Percentiles rank a stretch among this genome's conserved stretches.
These are phyloP conservation scores for Vigna reflexopilosa DNA, from an alignment of 306 rosid genomes.

Conservation along the genomic window DNA sequence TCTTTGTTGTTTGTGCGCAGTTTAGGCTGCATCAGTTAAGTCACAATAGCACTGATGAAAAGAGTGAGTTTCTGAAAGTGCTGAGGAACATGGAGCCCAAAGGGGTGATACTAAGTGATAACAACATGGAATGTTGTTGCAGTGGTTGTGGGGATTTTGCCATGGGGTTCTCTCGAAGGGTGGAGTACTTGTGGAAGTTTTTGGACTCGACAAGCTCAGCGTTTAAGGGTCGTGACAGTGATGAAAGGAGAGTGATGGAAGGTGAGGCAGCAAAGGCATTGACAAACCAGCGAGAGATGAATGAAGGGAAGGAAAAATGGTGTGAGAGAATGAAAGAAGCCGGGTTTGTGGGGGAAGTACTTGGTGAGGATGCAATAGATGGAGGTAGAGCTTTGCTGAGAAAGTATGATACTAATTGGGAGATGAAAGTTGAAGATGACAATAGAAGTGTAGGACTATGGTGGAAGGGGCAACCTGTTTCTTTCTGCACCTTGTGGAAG, in stretches of 20 bases:
- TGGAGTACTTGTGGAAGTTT: conserved; percentile 81
- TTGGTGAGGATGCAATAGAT: conserved; percentile 76
- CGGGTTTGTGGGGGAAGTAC: conserved; percentile 63
- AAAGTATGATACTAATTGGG: conserved; percentile 88
- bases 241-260: conserved; percentile 88
- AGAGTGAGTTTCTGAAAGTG: conserved; percentile 60
- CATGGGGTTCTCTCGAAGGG: conserved; percentile 60
- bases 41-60: conserved; percentile 70
- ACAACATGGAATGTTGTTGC: conserved; percentile 84
- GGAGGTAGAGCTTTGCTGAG: conserved; percentile 82
- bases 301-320: conserved; percentile 85
- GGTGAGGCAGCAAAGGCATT: conserved; percentile 87
- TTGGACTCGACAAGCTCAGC: conserved; percentile 84
- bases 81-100: conserved; percentile 70
- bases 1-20: conserved; percentile 75
- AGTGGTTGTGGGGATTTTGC: conserved; percentile 70
- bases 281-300: conserved; percentile 71
- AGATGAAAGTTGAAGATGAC: conserved; percentile 75
- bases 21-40: conserved; percentile 78
- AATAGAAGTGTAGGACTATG: conserved; percentile 67
- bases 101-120: conserved; percentile 78
- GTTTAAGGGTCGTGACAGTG: conserved; percentile 80
- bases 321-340: conserved; percentile 75
- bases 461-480: conserved; percentile 88
- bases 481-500: conserved; percentile 87